phyloP scores from a whole-genome alignment of 495 filamentous ascomycete species.

The Lasiosphaeria hispida region DNA sequence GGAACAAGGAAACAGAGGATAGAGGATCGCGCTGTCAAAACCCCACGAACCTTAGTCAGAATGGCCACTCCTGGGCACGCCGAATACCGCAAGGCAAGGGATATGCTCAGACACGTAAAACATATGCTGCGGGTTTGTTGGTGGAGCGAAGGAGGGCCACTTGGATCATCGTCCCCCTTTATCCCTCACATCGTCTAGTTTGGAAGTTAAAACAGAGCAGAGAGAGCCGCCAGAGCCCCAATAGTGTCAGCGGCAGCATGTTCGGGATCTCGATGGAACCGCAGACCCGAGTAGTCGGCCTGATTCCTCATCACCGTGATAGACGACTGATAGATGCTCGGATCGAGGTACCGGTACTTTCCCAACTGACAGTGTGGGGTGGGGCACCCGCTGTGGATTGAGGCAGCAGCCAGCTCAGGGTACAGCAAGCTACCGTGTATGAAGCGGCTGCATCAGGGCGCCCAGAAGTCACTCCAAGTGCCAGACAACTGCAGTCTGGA shows the following conservation, averaged over 20 bases:
- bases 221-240: no score
- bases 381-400: constrained; percentile 29
- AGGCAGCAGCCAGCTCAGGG: constrained; percentile 8
- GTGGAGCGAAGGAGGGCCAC: background rate
- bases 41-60: background rate
- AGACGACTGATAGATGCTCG: constrained; percentile 5
- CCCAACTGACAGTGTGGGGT: constrained; percentile 18
- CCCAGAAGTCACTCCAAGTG: constrained; percentile 18
- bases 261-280: no score
- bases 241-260: no score
- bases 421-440: constrained; percentile 15
- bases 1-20: no score
- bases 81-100: background rate
- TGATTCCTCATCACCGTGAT: background rate
- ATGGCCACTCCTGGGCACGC: background rate
- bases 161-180: no score
- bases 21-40: background rate
- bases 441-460: constrained; percentile 20
- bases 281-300: background rate
- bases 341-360: constrained; percentile 26
- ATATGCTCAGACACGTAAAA: background rate
- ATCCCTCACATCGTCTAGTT: no score
- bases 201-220: no score
- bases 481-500: background rate
- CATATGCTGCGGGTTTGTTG: background rate